Evolutionary conservation across 345 rosid species (phyloP).

Genomic region (Cochlearia excelsa): DNA sequence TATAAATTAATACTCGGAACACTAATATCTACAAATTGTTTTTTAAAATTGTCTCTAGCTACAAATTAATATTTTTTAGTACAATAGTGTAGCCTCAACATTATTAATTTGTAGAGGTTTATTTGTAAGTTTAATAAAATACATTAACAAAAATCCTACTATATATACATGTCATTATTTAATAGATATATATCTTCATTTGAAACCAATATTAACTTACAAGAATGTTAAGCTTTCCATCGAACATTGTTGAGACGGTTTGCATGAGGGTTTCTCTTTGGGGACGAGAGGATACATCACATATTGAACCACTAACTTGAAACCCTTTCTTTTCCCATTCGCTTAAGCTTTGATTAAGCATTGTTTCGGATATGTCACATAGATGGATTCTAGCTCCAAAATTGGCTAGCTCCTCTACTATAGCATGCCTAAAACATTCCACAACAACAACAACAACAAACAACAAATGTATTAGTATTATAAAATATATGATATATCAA

Average conservation of each 20-base stretch:
- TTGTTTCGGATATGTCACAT: background rate
- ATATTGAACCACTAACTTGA: conserved; percentile 29
- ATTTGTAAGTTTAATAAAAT: no score
- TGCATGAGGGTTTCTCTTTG: conserved; percentile 24
- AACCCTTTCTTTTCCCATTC: conserved; percentile 27
- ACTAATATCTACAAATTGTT: no score
- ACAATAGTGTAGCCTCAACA: no score
- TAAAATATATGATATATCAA: background rate
- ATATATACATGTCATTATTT: no score
- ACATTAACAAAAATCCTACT: no score
- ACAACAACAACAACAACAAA: background rate
- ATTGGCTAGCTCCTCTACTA: conserved; percentile 26
- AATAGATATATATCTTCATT: no score
- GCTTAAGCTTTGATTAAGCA: conserved; percentile 13
- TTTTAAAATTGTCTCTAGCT: no score
- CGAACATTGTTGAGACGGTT: conserved; percentile 11
- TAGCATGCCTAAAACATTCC: conserved; percentile 20
- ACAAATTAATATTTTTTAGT: no score
- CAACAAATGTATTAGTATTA: background rate
- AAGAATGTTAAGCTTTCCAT: conserved; percentile 20
- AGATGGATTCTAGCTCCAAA: conserved; percentile 27
- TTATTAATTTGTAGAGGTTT: no score
- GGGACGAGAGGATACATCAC: conserved; percentile 26
- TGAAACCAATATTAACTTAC: conserved; percentile 2
- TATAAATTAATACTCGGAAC: no score